These are phyloP conservation scores for Xerocomus potaroensis DNA, from an alignment of 768 basidiomycete genomes.

Conservation along the genomic window DNA sequence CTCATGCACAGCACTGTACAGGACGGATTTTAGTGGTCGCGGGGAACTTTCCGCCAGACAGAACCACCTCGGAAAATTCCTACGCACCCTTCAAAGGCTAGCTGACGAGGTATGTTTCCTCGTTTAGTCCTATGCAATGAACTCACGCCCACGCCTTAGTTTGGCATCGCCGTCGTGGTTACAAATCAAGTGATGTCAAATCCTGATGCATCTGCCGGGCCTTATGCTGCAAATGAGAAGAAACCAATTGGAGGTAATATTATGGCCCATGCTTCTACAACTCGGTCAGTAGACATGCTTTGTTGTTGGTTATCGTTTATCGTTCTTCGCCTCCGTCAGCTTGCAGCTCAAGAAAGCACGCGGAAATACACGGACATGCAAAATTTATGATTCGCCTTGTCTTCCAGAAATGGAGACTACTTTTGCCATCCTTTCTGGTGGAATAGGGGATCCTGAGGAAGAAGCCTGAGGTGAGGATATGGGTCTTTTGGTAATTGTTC, in stretches of 20 bases:
- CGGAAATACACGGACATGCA: slow-evolving; percentile 89
- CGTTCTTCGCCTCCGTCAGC: slow-evolving; percentile 39
- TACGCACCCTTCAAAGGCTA: slow-evolving; percentile 86
- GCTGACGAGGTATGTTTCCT: slow-evolving; percentile 81
- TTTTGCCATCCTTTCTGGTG: slow-evolving; percentile 88
- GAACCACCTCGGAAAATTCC: slow-evolving; percentile 92
- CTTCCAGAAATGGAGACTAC: slow-evolving; percentile 94
- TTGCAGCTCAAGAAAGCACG: slow-evolving; percentile 90
- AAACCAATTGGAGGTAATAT: slow-evolving; percentile 99
- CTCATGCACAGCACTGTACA: slow-evolving; percentile 92
- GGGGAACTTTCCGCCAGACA: slow-evolving; percentile 95
- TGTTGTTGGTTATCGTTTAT: slow-evolving; percentile 1
- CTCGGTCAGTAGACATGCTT: slow-evolving; percentile 52
- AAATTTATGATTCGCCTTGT: slow-evolving; percentile 97
- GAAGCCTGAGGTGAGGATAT: slow-evolving; percentile 48
- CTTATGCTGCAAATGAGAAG: slow-evolving; percentile 87
- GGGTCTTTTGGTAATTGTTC: background rate
- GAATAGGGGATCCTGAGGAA: slow-evolving; percentile 94
- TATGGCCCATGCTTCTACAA: slow-evolving; percentile 98
- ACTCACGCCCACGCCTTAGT: slow-evolving; percentile 46
- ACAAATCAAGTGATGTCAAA: slow-evolving; percentile 99
- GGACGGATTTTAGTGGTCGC: slow-evolving; percentile 93
- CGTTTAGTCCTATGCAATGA: slow-evolving; percentile 1
- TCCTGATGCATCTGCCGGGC: slow-evolving; percentile 89
- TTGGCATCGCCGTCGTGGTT: slow-evolving; percentile 95